Evolutionary conservation across 345 rosid genomes (phyloP).

Genomic region (Cardiospermum halicacabum): DNA sequence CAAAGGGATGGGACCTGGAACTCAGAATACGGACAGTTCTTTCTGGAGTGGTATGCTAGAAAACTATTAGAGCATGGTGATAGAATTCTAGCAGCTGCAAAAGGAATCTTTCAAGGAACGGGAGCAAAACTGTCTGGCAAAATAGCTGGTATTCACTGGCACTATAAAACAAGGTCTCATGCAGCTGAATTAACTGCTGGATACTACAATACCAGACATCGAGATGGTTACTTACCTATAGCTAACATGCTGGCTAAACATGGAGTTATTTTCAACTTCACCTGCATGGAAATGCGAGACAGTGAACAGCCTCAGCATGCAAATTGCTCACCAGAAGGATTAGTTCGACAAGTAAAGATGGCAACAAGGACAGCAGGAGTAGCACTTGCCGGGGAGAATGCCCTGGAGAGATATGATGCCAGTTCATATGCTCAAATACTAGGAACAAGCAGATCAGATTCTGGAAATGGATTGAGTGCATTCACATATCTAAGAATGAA

Average conservation of each 20-base stretch:
- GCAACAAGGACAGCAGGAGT: slow-evolving; percentile 55
- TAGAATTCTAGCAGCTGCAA: slow-evolving; percentile 63
- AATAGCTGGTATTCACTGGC: slow-evolving; percentile 98
- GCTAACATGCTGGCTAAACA: slow-evolving; percentile 68
- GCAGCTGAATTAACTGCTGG: slow-evolving; percentile 96
- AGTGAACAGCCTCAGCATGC: slow-evolving; percentile 65
- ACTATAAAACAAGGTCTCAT: slow-evolving; percentile 86
- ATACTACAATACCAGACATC: slow-evolving; percentile 71
- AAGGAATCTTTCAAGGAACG: slow-evolving; percentile 60
- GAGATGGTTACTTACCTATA: slow-evolving; percentile 73
- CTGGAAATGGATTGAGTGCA: slow-evolving; percentile 73
- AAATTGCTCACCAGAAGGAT: slow-evolving; percentile 86
- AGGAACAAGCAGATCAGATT: slow-evolving; percentile 64
- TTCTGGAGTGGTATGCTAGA: slow-evolving; percentile 82
- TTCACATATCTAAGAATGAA: slow-evolving; percentile 89
- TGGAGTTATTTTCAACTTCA: slow-evolving; percentile 72
- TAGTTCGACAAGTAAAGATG: slow-evolving; percentile 78
- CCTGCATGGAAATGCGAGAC: slow-evolving; percentile 98
- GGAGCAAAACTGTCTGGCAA: slow-evolving; percentile 73
- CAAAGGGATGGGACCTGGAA: slow-evolving; percentile 86
- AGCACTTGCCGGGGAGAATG: slow-evolving; percentile 90
- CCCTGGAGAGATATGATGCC: slow-evolving; percentile 78
- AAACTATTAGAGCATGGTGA: slow-evolving; percentile 83
- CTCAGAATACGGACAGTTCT: slow-evolving; percentile 77
- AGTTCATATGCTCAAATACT: slow-evolving; percentile 69